These are phyloP conservation scores for Puccinia triticina DNA, from an alignment of 1,284 basidiomycete species.

Conservation along the genomic window DNA sequence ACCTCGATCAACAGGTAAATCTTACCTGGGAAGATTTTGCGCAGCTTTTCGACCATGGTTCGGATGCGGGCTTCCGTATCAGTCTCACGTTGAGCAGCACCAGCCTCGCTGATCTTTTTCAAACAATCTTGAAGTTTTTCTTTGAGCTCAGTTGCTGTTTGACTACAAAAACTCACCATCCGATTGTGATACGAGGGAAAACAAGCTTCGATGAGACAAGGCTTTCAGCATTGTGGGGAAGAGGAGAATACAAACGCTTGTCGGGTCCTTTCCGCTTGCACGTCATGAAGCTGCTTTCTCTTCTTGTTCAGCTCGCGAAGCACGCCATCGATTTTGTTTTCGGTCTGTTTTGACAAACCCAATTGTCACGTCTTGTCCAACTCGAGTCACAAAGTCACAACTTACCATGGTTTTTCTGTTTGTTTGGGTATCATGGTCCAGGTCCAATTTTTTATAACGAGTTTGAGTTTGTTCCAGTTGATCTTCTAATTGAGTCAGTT, in stretches of 20 bases:
- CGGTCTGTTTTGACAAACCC: not conserved
- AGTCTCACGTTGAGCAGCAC: conserved; percentile 79
- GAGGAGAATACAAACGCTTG: conserved; percentile 66
- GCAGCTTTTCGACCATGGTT: conserved; percentile 79
- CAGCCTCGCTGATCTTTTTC: conserved; percentile 82
- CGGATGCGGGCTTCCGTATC: conserved; percentile 82
- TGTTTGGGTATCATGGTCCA: conserved; percentile 37
- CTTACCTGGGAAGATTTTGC: conserved; percentile 78
- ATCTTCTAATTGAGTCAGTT: conserved; percentile 44
- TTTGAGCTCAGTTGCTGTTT: conserved; percentile 83
- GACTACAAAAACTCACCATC: conserved; percentile 63
- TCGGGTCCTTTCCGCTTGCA: conserved; percentile 72
- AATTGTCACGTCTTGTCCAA: not conserved
- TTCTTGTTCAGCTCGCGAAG: conserved; percentile 67
- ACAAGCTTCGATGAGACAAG: not conserved
- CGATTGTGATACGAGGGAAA: not conserved
- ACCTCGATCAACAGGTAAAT: not conserved
- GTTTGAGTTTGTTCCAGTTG: conserved; percentile 41
- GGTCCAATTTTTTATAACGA: conserved; percentile 41
- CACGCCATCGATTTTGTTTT: conserved; percentile 59
- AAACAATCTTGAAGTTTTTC: conserved; percentile 84
- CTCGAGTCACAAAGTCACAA: not conserved
- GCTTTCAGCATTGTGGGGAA: not conserved
- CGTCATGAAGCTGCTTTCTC: conserved; percentile 73
- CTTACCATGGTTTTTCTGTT: conserved; percentile 43